Conservation (phyloP, 2,329 filamentous ascomycete genomes). For the Diaporthe citri region DNA sequence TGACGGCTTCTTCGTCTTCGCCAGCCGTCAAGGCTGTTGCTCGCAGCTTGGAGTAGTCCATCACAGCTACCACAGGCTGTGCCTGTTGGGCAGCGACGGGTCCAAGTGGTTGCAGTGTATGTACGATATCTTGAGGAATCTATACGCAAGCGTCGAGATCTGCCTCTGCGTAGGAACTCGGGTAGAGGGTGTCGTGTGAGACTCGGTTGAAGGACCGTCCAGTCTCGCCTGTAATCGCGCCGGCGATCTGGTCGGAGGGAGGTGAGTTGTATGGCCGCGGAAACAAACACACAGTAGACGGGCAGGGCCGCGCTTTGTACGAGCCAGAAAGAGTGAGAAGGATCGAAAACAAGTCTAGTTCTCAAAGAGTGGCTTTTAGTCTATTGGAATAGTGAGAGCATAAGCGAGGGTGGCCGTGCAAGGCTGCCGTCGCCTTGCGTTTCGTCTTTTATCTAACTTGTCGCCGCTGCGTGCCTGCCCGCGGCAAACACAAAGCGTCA, state of each 20-base stretch:
- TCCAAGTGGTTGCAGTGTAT: not conserved
- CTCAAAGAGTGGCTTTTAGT: not conserved
- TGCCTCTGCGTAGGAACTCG: not conserved
- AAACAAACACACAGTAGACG: not conserved
- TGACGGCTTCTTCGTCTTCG: constrained; percentile 95
- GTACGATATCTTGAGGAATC: not conserved
- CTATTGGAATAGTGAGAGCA: not conserved
- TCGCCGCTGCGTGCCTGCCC: constrained; percentile 17
- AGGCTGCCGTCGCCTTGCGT: constrained; percentile 34
- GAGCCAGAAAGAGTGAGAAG: not conserved
- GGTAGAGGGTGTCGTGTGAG: not conserved
- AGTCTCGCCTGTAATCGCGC: not conserved
- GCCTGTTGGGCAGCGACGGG: constrained; percentile 33
- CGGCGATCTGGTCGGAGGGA: not conserved
- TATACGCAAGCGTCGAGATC: too few species aligned
- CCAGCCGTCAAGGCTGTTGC: constrained; percentile 88
- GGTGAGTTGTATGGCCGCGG: not conserved
- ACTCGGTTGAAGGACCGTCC: not conserved
- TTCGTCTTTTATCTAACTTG: constrained; percentile 22
- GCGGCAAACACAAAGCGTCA: constrained; percentile 1
- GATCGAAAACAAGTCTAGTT: constrained; percentile 11
- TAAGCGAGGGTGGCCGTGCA: not conserved
- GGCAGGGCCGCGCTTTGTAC: not conserved
- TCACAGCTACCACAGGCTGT: constrained; percentile 48
- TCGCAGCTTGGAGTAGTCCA: constrained; percentile 83